phyloP scores from a whole-genome alignment of 768 basidiomycete genomes.

The Tulasnella sp. region DNA sequence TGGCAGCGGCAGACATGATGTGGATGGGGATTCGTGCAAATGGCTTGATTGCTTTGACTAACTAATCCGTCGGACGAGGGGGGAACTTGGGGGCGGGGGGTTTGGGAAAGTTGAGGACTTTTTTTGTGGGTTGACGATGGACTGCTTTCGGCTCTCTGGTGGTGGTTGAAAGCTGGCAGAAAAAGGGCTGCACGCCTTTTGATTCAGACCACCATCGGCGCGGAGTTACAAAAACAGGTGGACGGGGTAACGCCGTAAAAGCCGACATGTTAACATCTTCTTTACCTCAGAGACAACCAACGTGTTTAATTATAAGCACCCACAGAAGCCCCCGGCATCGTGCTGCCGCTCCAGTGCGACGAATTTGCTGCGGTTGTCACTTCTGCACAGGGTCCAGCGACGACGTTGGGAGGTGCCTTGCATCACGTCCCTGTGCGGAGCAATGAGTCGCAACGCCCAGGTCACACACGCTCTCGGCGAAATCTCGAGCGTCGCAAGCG shows the following conservation, averaged over 20 bases:
- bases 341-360: not conserved
- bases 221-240: not conserved
- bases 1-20: constrained; percentile 14
- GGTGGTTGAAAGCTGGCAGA: constrained; percentile 15
- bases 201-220: constrained; percentile 4
- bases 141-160: not conserved
- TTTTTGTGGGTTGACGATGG: not conserved
- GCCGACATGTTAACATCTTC: not conserved
- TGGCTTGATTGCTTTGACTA: constrained; percentile 28
- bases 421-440: not conserved
- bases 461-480: too few relatives aligned
- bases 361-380: not conserved
- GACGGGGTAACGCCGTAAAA: constrained; percentile 4
- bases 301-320: not conserved
- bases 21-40: constrained; percentile 6
- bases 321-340: not conserved
- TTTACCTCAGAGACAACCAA: not conserved
- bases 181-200: not conserved
- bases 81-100: constrained; percentile 16
- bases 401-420: not conserved
- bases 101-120: constrained; percentile 1
- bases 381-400: not conserved
- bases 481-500: too few relatives aligned
- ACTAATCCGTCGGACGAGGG: constrained; percentile 24
- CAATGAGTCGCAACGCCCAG: not conserved